Conservation (phyloP, 164 flowering plant genomes). For the Chloranthus sessilifolius region DNA sequence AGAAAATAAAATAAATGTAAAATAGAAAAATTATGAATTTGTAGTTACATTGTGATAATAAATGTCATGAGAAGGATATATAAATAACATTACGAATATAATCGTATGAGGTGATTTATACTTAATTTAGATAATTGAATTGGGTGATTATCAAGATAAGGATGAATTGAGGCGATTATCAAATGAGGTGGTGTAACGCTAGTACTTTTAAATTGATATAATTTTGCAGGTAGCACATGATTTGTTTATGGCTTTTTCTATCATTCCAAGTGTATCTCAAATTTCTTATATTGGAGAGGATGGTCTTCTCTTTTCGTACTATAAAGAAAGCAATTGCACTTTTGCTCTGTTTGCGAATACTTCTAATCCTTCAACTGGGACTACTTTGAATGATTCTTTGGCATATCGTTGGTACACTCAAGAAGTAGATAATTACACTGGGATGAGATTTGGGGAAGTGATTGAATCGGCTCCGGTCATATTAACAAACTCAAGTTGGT, state of each 20-base stretch:
- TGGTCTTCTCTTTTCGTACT: slow-evolving; percentile 47
- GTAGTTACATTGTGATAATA: no score
- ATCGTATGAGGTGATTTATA: no score
- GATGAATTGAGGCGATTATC: neutral
- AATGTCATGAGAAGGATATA: no score
- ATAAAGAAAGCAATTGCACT: slow-evolving; percentile 22
- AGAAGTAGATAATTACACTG: slow-evolving; percentile 25
- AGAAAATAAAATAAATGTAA: no score
- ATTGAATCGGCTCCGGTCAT: neutral
- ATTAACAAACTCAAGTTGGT: slow-evolving; percentile 29
- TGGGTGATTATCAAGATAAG: no score
- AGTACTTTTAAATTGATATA: neutral
- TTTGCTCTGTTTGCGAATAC: slow-evolving; percentile 33
- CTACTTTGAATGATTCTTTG: neutral
- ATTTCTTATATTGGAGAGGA: slow-evolving; percentile 44
- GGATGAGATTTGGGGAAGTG: slow-evolving; percentile 31
- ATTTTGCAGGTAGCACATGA: slow-evolving; percentile 43
- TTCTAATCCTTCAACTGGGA: slow-evolving; percentile 11
- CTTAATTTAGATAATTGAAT: no score
- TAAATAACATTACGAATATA: no score
- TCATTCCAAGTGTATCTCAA: slow-evolving; percentile 33
- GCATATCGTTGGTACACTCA: slow-evolving; percentile 34
- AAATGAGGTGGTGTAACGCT: neutral
- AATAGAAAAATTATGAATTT: no score
- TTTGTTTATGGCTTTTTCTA: slow-evolving; percentile 32